Percentiles rank a stretch among this genome's conserved stretches.
These are phyloP conservation scores for Puccinia horiana DNA, from an alignment of 1,284 basidiomycete genomes.

Conservation along the genomic window DNA sequence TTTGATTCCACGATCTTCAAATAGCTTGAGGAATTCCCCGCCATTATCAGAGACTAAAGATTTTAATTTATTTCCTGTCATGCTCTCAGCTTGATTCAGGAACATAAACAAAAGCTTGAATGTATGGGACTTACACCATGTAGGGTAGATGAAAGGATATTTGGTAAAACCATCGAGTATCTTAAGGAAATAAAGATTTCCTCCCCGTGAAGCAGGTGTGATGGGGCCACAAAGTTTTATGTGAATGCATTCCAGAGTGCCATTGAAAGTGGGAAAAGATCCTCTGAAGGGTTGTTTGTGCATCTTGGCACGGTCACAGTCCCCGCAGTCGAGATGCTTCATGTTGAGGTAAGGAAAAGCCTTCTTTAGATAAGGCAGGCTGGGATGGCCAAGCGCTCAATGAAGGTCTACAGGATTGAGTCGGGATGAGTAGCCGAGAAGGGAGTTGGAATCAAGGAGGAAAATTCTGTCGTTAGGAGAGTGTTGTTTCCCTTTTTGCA, in stretches of 20 bases:
- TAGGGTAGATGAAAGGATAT: not conserved
- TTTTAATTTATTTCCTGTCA: not conserved
- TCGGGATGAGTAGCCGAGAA: not conserved
- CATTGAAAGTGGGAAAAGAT: not conserved
- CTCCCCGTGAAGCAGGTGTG: not conserved
- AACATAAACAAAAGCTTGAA: not conserved
- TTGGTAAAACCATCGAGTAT: not conserved
- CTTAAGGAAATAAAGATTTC: conserved; percentile 5
- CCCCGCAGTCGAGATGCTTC: not conserved
- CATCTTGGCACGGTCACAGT: not conserved
- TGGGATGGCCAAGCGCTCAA: not conserved
- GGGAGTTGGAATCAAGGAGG: not conserved
- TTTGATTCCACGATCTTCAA: not conserved
- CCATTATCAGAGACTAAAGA: conserved; percentile 3
- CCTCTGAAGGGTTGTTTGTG: not conserved
- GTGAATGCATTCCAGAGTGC: not conserved
- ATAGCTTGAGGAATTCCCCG: not conserved
- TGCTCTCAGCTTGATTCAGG: not conserved
- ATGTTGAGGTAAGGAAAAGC: not conserved
- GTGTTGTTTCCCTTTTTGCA: not conserved
- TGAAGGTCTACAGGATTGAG: not conserved
- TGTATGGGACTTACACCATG: conserved; percentile 1
- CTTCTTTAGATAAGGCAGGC: not conserved
- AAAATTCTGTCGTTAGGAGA: not conserved
- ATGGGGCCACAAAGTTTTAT: conserved; percentile 10